These are phyloP conservation scores for Venturia nashicola DNA, from an alignment of 2,329 filamentous ascomycete genomes.

Conservation along the genomic window DNA sequence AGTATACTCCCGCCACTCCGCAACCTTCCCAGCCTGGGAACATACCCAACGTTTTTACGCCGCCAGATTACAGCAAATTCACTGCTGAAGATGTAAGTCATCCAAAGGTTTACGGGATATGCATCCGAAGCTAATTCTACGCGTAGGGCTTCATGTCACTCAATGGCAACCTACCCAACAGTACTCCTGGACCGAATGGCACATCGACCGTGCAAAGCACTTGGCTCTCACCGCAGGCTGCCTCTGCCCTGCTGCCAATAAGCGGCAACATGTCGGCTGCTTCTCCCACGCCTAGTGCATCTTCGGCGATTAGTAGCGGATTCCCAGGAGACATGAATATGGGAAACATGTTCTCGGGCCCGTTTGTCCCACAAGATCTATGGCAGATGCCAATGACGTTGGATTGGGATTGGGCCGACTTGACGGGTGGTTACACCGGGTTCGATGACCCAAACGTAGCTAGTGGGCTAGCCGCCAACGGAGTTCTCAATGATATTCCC, in stretches of 20 bases:
- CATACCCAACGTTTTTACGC: constrained; percentile 12
- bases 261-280: not conserved
- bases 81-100: constrained; percentile 5
- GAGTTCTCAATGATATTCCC: constrained; percentile 5
- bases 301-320: not conserved
- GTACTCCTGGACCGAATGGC: not conserved
- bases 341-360: constrained; percentile 55
- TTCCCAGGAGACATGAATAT: constrained; percentile 14
- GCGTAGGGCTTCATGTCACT: not conserved
- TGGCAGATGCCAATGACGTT: constrained; percentile 95
- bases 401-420: constrained; percentile 70
- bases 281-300: not conserved
- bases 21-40: constrained; percentile 10
- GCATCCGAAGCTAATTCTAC: not conserved
- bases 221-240: not conserved
- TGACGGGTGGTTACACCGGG: constrained; percentile 16
- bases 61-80: constrained; percentile 8
- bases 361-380: constrained; percentile 81
- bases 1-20: constrained; percentile 5
- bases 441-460: constrained; percentile 1
- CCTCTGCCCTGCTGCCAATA: not conserved
- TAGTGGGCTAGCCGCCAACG: not conserved
- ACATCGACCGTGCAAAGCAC: not conserved
- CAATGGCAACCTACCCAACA: not conserved
- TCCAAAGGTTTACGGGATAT: not conserved